phyloP scores from a whole-genome alignment of 2,329 filamentous ascomycete species.

The Pyrenophora tritici-repentis region DNA sequence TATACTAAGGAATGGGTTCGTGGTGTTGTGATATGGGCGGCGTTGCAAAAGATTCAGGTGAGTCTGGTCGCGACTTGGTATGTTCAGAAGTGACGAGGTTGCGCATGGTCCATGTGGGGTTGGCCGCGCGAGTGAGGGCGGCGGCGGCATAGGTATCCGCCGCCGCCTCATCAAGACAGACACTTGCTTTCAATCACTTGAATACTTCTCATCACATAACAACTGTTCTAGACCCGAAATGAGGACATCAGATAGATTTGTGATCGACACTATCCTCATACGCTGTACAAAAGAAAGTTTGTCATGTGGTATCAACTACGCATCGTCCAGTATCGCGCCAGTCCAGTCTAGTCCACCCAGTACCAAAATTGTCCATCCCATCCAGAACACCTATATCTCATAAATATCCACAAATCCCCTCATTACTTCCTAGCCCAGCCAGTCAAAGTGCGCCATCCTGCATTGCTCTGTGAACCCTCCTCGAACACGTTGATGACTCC shows the following conservation, averaged over 20 bases:
- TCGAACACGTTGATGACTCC: conserved; percentile 63
- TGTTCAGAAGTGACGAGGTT: conserved; percentile 9
- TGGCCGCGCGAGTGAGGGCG: conserved; percentile 16
- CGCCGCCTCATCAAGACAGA: conserved; percentile 24
- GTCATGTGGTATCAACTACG: conserved; percentile 38
- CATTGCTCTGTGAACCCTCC: conserved; percentile 62
- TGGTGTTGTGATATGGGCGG: too few species aligned
- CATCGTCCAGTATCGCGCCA: conserved; percentile 4
- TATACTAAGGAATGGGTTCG: too few species aligned
- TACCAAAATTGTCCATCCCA: not conserved
- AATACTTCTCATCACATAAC: not conserved
- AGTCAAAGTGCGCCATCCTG: conserved; percentile 64
- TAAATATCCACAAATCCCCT: not conserved
- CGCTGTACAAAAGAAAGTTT: conserved; percentile 33
- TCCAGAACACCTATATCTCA: conserved; percentile 9
- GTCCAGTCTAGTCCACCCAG: conserved; percentile 5
- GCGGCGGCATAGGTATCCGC: too few species aligned
- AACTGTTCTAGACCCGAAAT: not conserved
- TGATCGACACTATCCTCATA: conserved; percentile 18
- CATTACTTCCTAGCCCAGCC: conserved; percentile 53
- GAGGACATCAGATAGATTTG: not conserved
- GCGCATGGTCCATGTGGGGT: conserved; percentile 31
- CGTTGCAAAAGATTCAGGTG: too few species aligned
- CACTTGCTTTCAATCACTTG: not conserved
- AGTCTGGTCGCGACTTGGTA: too few species aligned